Evolutionary conservation across 2,329 filamentous ascomycete genomes (phyloP), one percentile per base, ranked within the genome.

Genomic region (Pseudogymnoascus sp.): DNA sequence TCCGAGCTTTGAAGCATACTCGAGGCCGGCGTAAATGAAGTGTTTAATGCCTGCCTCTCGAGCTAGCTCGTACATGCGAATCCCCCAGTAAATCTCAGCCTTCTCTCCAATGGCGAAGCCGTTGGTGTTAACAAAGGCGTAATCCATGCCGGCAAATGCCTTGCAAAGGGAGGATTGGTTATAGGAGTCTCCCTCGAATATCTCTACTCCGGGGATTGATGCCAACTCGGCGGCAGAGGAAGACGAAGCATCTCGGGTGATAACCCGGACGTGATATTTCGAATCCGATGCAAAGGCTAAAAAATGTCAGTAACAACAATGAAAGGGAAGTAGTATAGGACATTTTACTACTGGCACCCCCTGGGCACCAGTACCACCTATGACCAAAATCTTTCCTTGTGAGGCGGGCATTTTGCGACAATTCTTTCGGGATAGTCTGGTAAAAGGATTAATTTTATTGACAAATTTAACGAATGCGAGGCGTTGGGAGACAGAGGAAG

Each of bases 341-440:
- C 73, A 71, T 66, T 72, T 68, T 6, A 75, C 67, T 1, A 75
- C 71, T 2, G 72, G 68, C 6, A 69, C 67, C 6, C 74, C 74
- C 63, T 76, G 73, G 57, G 73, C 74, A 5, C 74, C 74, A 1
- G 74, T 75, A 4, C 73, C 73, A 9, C 74, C 74, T 33, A 76
- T 72, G 35, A 74, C 60, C 74, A 76, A 71, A 87, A 89, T 36
- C 77, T 78, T 70, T 80, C 86, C 39, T 74, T 75, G 38, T 75
- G 71, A 14, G 76, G 75, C 30, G 81, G 81, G 28, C 77, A 75
- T 61, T 25, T 47, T 47, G 5, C 28, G 20, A 25, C 6, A 28
- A 28, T 7, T 11, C 20, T 25, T 47, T 28, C 6, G 12, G 25
- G 41, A 4, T 4, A 28, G 41, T n/a, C 18, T 47, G n/a, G 41